Base-by-base conservation (phyloP, 164 flowering plant genomes). In the Chloranthus sessilifolius region DNA sequence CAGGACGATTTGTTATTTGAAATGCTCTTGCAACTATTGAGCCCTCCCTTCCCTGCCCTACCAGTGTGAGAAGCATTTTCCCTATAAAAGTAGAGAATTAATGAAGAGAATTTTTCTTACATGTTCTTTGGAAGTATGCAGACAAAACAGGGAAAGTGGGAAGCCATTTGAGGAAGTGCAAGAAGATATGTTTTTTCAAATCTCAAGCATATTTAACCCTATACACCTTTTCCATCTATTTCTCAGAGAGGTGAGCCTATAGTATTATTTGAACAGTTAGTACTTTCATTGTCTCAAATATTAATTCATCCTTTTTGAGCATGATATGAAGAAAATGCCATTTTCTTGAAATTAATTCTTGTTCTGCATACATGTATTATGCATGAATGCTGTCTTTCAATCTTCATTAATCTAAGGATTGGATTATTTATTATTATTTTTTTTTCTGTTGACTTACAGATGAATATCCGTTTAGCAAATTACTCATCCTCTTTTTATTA, bases 1-100 rank as follows among this genome's bases (percentile, higher is more conserved):
- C 37, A 85, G 96, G 99, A 92, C 72, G 95, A 86, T 69, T 41
- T 82, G 41, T 64, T 88, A 36, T 88, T 92, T 69, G 75, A 79
- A 72, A 72, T 84, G 68, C 88, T 92, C 54, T 62, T 92, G 76
- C 88, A 66, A 63, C 66, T 83, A 35, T 53, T 71, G 53, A 50
- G 43, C 27, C 19, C 73, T 20, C 78, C 81, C 39, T 55, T 42
- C 33, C 46, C 4, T 50, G 42, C 31, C 15, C 53, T 59, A 26
- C 52, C 68, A 70, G 43, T 34, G 96, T 91, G 56, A 78, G 83
- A 48, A 41, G 17, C 3, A n/a, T 20, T 26, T 43, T 17, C n/a
- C 28, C 38, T 24, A 21, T 53, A 14, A 11, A 34, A 22, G 26
- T 25, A 42, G 52, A 22, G 19, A 48, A 57, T 26, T 21, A 20